These are phyloP conservation scores for Apiospora saccharicola DNA, from an alignment of 2,329 filamentous ascomycete species.

Conservation along the genomic window DNA sequence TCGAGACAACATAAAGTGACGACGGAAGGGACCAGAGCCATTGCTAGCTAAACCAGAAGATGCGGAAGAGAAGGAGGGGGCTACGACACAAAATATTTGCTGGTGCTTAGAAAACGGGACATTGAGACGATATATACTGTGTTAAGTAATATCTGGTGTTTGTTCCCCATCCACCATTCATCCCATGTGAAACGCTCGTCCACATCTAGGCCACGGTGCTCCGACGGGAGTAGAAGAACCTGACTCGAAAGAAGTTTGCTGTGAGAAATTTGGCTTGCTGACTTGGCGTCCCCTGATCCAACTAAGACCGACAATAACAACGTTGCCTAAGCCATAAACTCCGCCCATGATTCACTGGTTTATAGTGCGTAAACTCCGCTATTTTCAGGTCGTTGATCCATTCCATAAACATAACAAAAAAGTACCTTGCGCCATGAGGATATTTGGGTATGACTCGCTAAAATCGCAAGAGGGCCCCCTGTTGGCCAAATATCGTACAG, in stretches of 20 bases:
- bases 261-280: slow-evolving; percentile 10
- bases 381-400: slow-evolving; percentile 20
- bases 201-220: not conserved
- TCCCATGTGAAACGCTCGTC: not conserved
- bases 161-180: slow-evolving; percentile 1
- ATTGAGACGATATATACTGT: slow-evolving; percentile 6
- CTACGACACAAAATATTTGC: not conserved
- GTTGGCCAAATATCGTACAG: slow-evolving; percentile 20
- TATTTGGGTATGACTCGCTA: slow-evolving; percentile 22
- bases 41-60: not conserved
- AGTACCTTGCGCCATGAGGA: slow-evolving; percentile 4
- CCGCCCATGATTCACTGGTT: slow-evolving; percentile 18
- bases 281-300: slow-evolving; percentile 18
- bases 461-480: slow-evolving; percentile 2
- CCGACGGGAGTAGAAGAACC: not conserved
- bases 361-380: slow-evolving; percentile 7
- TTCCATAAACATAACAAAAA: slow-evolving; percentile 24
- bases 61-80: not conserved
- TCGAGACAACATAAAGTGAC: not conserved
- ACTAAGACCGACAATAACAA: slow-evolving; percentile 9
- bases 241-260: not conserved
- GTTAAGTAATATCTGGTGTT: slow-evolving; percentile 11
- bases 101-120: not conserved
- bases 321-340: slow-evolving; percentile 19
- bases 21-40: not conserved